Evolutionary conservation across 164 flowering plant genomes (phyloP).

Genomic region (Stephania cephalantha): DNA sequence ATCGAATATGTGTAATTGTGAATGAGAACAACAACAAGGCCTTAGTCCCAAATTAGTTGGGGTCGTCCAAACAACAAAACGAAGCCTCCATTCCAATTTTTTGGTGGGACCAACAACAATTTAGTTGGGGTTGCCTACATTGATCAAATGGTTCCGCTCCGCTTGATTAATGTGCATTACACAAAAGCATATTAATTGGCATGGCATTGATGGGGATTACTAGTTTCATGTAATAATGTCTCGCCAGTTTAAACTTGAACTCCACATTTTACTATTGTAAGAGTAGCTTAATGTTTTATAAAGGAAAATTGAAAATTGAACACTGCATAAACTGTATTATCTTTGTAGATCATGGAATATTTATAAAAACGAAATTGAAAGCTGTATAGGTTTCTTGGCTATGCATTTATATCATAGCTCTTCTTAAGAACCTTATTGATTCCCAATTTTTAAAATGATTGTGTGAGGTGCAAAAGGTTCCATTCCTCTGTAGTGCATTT

Average conservation of each 20-base stretch:
- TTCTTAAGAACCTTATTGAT: neutral
- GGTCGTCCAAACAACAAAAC: no score
- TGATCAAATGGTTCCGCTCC: no score
- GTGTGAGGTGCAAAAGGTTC: neutral
- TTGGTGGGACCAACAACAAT: no score
- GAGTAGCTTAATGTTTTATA: neutral
- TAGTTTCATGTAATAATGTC: neutral
- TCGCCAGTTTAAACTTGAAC: neutral
- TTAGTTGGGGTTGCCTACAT: no score
- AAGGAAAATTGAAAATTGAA: no score
- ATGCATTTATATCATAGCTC: neutral
- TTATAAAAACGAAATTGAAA: no score
- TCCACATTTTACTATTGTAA: neutral
- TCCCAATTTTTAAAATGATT: constrained; percentile 3
- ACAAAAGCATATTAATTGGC: neutral
- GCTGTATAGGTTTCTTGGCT: neutral
- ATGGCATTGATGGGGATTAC: neutral
- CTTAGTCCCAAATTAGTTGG: no score
- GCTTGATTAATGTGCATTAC: no score
- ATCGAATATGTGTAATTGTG: no score
- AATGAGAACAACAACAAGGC: neutral
- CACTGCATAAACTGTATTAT: neutral
- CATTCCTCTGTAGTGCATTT: neutral
- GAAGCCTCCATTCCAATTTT: no score
- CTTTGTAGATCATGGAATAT: neutral